These are phyloP conservation scores for Clathrus columnatus DNA, from an alignment of 768 basidiomycete genomes.

Conservation along the genomic window DNA sequence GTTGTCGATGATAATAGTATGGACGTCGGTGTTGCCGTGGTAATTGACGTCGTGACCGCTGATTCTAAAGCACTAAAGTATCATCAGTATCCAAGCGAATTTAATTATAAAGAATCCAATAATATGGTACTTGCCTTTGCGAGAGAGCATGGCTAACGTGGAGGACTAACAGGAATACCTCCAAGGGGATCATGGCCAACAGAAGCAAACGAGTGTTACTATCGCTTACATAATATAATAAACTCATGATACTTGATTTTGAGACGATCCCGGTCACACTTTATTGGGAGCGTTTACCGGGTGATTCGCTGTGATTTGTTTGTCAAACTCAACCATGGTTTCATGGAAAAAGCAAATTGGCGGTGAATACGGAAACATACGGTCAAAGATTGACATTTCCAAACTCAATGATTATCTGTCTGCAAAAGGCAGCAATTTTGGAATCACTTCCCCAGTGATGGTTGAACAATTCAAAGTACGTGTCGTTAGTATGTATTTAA, in stretches of 20 bases:
- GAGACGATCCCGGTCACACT: background rate
- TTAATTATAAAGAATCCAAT: background rate
- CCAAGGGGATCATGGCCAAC: background rate
- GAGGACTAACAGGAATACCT: background rate
- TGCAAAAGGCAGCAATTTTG: slow-evolving; percentile 33
- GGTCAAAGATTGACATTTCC: slow-evolving; percentile 57
- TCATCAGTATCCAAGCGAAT: background rate
- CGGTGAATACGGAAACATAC: slow-evolving; percentile 66
- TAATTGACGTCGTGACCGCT: background rate
- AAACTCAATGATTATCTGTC: slow-evolving; percentile 60
- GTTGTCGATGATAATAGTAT: background rate
- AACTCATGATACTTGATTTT: background rate
- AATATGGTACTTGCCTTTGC: background rate
- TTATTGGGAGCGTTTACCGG: background rate
- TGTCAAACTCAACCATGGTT: background rate
- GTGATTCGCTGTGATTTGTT: background rate
- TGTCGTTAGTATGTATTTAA: slow-evolving; percentile 10
- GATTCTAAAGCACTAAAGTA: background rate
- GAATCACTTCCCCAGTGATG: slow-evolving; percentile 52
- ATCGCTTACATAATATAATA: background rate
- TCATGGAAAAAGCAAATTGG: slow-evolving; percentile 39
- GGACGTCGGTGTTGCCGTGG: background rate
- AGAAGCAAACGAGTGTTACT: background rate
- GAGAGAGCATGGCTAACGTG: background rate
- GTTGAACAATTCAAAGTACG: slow-evolving; percentile 91